Conservation (phyloP, 768 basidiomycete species). For the Tephrocybe sp. region DNA sequence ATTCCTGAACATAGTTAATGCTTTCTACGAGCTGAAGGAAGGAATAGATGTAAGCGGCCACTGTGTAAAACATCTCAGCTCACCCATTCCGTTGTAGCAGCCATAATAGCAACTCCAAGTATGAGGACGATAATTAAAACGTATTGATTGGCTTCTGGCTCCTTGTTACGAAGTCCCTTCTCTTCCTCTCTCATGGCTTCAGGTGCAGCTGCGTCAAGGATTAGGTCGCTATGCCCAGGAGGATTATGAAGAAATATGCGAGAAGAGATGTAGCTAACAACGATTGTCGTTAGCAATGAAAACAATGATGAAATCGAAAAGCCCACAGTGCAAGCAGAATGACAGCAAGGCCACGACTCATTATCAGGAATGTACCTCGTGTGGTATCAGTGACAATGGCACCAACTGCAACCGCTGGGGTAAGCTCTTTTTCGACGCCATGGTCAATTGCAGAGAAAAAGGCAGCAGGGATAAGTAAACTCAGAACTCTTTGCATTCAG, state of each 20-base stretch:
- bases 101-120: constrained; percentile 58
- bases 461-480: constrained; percentile 61
- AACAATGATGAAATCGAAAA: neutral
- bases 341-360: constrained; percentile 66
- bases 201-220: constrained; percentile 41
- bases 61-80: neutral
- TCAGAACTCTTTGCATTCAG: constrained; percentile 46
- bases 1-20: constrained; percentile 50
- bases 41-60: constrained; percentile 47
- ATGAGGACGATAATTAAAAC: constrained; percentile 53
- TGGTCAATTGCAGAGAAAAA: constrained; percentile 60
- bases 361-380: constrained; percentile 46
- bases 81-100: constrained; percentile 70
- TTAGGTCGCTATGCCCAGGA: constrained; percentile 52
- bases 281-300: neutral
- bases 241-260: constrained; percentile 71
- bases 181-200: constrained; percentile 39
- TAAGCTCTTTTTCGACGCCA: constrained; percentile 17
- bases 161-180: constrained; percentile 27
- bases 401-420: constrained; percentile 17
- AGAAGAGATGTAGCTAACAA: constrained; percentile 57
- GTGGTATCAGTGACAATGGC: constrained; percentile 39
- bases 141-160: constrained; percentile 63
- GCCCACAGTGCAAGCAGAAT: constrained; percentile 59
- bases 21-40: constrained; percentile 57